These are phyloP conservation scores for Yamadazyma friedrichii DNA, from an alignment of 1,139 yeast species.

Conservation along the genomic window DNA sequence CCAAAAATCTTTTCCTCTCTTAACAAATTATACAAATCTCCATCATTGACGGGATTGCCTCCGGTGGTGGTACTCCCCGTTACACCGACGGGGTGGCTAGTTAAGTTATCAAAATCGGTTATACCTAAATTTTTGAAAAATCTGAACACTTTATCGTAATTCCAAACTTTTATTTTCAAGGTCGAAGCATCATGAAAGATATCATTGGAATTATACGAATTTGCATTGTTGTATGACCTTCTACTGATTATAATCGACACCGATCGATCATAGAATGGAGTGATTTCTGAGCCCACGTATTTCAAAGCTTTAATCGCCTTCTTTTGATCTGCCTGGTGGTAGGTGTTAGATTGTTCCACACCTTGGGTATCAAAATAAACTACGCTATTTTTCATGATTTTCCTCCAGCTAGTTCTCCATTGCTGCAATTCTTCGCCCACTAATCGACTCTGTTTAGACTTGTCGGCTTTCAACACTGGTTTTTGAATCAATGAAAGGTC, in stretches of 20 bases:
- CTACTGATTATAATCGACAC: slow-evolving; percentile 86
- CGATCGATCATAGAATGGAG: slow-evolving; percentile 71
- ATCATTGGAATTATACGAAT: slow-evolving; percentile 49
- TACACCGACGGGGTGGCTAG: background rate
- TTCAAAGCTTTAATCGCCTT: slow-evolving; percentile 54
- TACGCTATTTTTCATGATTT: slow-evolving; percentile 68
- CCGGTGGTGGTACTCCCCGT: slow-evolving; percentile 5
- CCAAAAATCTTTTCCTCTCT: slow-evolving; percentile 85
- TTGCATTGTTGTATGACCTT: slow-evolving; percentile 26
- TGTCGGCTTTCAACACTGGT: slow-evolving; percentile 5
- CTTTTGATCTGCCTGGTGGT: slow-evolving; percentile 49
- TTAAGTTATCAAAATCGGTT: slow-evolving; percentile 19
- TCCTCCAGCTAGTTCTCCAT: slow-evolving; percentile 85
- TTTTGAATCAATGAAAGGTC: background rate
- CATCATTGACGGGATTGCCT: slow-evolving; percentile 25
- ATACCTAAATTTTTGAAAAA: slow-evolving; percentile 73
- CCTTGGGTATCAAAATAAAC: slow-evolving; percentile 83
- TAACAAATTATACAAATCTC: slow-evolving; percentile 62
- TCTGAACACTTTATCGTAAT: slow-evolving; percentile 78
- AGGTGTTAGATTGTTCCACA: slow-evolving; percentile 38
- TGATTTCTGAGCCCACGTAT: slow-evolving; percentile 63
- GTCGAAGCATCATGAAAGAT: slow-evolving; percentile 63
- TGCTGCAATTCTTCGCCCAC: slow-evolving; percentile 54
- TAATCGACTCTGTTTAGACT: slow-evolving; percentile 23
- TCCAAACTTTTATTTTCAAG: slow-evolving; percentile 79